Evolutionary conservation across 352 stramenopile genomes (phyloP), one percentile per base, ranked within the genome.

Genomic region (Bremia lactucae): DNA sequence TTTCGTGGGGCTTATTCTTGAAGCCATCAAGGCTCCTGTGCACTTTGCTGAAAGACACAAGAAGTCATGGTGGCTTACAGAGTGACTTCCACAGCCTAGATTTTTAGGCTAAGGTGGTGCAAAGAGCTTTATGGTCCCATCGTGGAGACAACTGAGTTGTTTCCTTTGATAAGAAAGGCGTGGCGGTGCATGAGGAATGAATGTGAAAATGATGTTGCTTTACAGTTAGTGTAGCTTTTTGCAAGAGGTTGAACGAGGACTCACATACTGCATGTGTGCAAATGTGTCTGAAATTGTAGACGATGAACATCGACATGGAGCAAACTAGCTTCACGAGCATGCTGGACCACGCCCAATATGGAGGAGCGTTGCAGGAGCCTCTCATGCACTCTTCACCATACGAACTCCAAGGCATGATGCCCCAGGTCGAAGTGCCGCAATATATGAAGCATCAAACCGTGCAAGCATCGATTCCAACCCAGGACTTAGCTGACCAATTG

Each of bases 261-360:
- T 68, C 45, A 68, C 57, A 51, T 50, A 36, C 42, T 52, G 49
- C 50, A 46, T 48, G 25, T 62, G 10, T 66, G 46, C 38, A 31
- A 40, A 50, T 22, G 41, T 59, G 43, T 52, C 19, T 63, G 25
- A 19, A 43, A 54, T 23, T 52, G 43, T 61, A 65, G 51, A 65
- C 41, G 35, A 65, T 69, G 59, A 69, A 69, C 55, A 42, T 65
- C 45, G 58, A 69, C 38, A 59, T 69, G 59, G 55, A 69, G 40
- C 51, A 28, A 43, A 19, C 46, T 6, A 61, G 42, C 46, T 69
- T 69, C 31, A 52, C 37, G 10, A 65, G 41, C 23, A 31, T 69
- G 47, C 40, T 68, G 50, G 55, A 65, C 1, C 28, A 48, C 25
- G 18, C 59, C 8, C 50, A 63, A 42, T 67, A 64, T 38, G 53